A percentile compares a stretch with the other conserved stretches of the same genome.
Evolutionary conservation across 2,329 filamentous ascomycete species (phyloP).

Genomic region (Cladophialophora bantiana): DNA sequence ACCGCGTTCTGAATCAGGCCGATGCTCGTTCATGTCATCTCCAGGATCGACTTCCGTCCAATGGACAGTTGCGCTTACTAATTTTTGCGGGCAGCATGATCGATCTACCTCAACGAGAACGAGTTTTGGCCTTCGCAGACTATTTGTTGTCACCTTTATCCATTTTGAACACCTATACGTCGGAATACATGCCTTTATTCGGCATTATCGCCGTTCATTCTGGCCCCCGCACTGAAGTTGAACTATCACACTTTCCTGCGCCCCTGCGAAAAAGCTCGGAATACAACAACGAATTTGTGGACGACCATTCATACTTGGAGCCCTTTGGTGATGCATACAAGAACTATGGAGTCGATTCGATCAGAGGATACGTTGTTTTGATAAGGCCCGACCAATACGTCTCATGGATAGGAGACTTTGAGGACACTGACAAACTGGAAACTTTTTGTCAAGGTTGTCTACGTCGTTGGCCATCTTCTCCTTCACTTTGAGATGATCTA

Average conservation of each 20-base stretch:
- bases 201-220: constrained; percentile 69
- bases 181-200: constrained; percentile 44
- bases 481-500: too few relatives aligned
- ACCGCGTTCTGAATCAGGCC: constrained; percentile 46
- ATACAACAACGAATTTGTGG: constrained; percentile 64
- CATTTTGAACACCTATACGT: constrained; percentile 51
- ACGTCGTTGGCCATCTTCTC: too few relatives aligned
- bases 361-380: constrained; percentile 64
- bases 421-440: constrained; percentile 33
- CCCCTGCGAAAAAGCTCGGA: constrained; percentile 56
- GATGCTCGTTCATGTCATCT: constrained; percentile 50
- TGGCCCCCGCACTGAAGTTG: constrained; percentile 56
- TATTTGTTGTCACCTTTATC: constrained; percentile 54
- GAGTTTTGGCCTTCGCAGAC: constrained; percentile 46
- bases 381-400: constrained; percentile 74
- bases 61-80: constrained; percentile 49
- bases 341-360: constrained; percentile 64
- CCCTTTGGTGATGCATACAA: constrained; percentile 57
- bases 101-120: constrained; percentile 57
- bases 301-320: constrained; percentile 62
- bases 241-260: constrained; percentile 61
- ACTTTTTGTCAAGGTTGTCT: not conserved
- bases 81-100: constrained; percentile 68
- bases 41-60: constrained; percentile 46
- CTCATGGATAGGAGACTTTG: constrained; percentile 35